These are phyloP conservation scores for Ceratopteris richardii DNA, from an alignment of 75 land plant genomes.

Conservation along the genomic window DNA sequence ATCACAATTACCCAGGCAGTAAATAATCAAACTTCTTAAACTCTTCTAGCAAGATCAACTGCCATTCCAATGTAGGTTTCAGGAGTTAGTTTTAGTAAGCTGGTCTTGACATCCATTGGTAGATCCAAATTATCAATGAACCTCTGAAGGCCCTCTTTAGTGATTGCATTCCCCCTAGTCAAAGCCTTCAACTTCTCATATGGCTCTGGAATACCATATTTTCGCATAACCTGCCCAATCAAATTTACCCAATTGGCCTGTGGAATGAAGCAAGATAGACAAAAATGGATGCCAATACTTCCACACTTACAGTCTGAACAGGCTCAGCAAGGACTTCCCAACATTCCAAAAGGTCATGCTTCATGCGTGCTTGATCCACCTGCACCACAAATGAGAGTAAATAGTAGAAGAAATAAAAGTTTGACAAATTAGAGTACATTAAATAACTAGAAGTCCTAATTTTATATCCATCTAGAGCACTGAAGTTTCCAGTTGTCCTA, in stretches of 20 bases:
- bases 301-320: conserved; percentile 70
- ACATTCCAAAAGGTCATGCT: conserved; percentile 48
- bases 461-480: neutral
- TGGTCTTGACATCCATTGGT: conserved; percentile 45
- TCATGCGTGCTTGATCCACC: conserved; percentile 65
- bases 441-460: no score
- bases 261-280: neutral
- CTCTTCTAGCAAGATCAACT: conserved; percentile 35
- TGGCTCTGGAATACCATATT: conserved; percentile 71
- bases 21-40: no score
- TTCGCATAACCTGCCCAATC: conserved; percentile 64
- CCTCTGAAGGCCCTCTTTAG: conserved; percentile 44
- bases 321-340: conserved; percentile 98
- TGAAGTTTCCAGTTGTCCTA: conserved; percentile 1
- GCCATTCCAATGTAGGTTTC: conserved; percentile 68
- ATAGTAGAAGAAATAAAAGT: no score
- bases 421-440: no score
- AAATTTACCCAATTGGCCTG: neutral
- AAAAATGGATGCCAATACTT: neutral
- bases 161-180: conserved; percentile 66
- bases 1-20: no score
- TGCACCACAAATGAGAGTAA: conserved; percentile 12
- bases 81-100: conserved; percentile 59
- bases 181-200: conserved; percentile 90
- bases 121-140: conserved; percentile 59